A percentile compares a stretch with the other conserved stretches of the same genome.
These are phyloP conservation scores for Rhizopus arrhizus DNA, from an alignment of 371 early-diverging fungal genomes.

Conservation along the genomic window DNA sequence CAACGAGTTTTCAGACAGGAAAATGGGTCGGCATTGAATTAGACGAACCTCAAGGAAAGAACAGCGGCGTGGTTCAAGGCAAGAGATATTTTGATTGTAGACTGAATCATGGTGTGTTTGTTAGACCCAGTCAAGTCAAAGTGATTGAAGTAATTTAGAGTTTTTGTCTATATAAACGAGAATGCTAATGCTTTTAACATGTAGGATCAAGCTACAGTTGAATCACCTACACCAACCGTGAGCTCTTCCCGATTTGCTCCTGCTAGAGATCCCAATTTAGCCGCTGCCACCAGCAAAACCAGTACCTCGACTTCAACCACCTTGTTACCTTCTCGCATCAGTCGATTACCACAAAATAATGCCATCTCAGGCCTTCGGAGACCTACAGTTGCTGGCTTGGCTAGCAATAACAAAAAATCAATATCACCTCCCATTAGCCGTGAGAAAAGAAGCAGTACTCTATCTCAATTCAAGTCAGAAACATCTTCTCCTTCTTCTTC, in stretches of 20 bases:
- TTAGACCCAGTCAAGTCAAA: slow-evolving; percentile 70
- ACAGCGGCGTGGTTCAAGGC: slow-evolving; percentile 78
- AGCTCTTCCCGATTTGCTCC: slow-evolving; percentile 29
- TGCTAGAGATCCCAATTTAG: slow-evolving; percentile 29
- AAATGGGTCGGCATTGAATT: slow-evolving; percentile 83
- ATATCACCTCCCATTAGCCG: slow-evolving; percentile 21
- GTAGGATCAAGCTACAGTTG: background rate
- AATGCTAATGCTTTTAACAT: slow-evolving; percentile 2
- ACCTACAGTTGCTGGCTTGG: slow-evolving; percentile 2
- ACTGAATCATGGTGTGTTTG: slow-evolving; percentile 81
- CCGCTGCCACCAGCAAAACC: slow-evolving; percentile 20
- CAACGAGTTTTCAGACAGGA: slow-evolving; percentile 73
- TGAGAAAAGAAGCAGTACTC: slow-evolving; percentile 19
- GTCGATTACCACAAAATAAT: slow-evolving; percentile 21
- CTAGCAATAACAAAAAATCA: slow-evolving; percentile 6
- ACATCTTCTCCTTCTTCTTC: slow-evolving; percentile 11
- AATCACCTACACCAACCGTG: slow-evolving; percentile 3
- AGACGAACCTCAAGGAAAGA: slow-evolving; percentile 74
- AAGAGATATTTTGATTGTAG: slow-evolving; percentile 82
- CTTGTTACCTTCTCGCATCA: slow-evolving; percentile 32
- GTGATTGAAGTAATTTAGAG: slow-evolving; percentile 20
- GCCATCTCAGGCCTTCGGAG: slow-evolving; percentile 5
- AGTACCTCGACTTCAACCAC: slow-evolving; percentile 34
- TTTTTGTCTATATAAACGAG: background rate
- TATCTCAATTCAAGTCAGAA: slow-evolving; percentile 2